Percentiles rank a stretch among this genome's conserved stretches.
phyloP scores from a whole-genome alignment of 805 yeast genomes.

The Ogataea pilisensis region DNA sequence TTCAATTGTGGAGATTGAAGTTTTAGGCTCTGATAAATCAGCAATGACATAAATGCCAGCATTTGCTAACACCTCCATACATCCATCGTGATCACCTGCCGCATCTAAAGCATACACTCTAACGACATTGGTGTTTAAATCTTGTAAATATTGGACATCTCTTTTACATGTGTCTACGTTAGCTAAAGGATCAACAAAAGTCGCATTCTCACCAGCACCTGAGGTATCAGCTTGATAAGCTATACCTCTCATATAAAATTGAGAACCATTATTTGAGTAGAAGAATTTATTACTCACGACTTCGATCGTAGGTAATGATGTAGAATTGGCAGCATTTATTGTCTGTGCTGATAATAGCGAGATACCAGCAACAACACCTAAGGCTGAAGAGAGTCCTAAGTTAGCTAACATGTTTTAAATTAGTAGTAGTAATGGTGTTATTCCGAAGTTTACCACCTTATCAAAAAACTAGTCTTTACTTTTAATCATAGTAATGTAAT shows the following conservation, averaged over 20 bases:
- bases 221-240: constrained; percentile 74
- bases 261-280: constrained; percentile 73
- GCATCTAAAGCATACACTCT: constrained; percentile 74
- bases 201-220: constrained; percentile 38
- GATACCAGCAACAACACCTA: constrained; percentile 20
- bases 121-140: constrained; percentile 61
- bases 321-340: constrained; percentile 33
- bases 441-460: too few relatives aligned
- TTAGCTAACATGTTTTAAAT: constrained; percentile 33
- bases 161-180: constrained; percentile 57
- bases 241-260: constrained; percentile 71
- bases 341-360: constrained; percentile 1
- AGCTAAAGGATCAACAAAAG: constrained; percentile 69
- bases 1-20: constrained; percentile 54
- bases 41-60: constrained; percentile 82
- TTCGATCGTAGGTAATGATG: constrained; percentile 55
- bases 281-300: constrained; percentile 75
- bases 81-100: constrained; percentile 58
- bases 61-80: constrained; percentile 62
- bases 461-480: too few relatives aligned
- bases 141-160: constrained; percentile 68
- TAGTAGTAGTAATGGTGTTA: not conserved
- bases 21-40: constrained; percentile 66
- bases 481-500: not conserved
- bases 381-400: constrained; percentile 28